Evolutionary conservation across 352 stramenopile species (phyloP).

Genomic region (Phytophthora boehmeriae): DNA sequence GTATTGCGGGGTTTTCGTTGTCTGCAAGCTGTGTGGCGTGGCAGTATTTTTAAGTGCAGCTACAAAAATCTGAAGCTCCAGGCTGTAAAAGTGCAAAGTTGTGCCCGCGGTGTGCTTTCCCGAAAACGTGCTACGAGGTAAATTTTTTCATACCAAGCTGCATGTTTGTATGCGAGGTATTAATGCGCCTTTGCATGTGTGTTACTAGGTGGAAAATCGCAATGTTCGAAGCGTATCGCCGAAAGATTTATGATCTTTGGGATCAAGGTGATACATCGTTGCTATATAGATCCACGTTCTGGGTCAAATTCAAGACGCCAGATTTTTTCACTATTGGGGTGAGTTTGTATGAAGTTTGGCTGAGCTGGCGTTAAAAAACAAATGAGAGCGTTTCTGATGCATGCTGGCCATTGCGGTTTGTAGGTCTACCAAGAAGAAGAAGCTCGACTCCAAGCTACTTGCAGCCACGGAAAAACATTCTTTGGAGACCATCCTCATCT

Average conservation of each 20-base stretch:
- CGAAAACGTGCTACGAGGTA: slow-evolving; percentile 64
- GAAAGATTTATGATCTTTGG: slow-evolving; percentile 78
- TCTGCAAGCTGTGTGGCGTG: slow-evolving; percentile 71
- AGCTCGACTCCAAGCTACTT: slow-evolving; percentile 27
- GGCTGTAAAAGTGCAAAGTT: slow-evolving; percentile 70
- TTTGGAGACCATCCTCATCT: background rate
- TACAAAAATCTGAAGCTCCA: slow-evolving; percentile 69
- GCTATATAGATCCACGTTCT: slow-evolving; percentile 83
- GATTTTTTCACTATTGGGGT: slow-evolving; percentile 85
- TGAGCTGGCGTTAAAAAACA: too few relatives aligned
- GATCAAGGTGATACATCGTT: slow-evolving; percentile 65
- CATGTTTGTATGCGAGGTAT: background rate
- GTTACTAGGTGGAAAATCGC: slow-evolving; percentile 59
- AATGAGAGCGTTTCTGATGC: background rate
- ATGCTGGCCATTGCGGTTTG: background rate
- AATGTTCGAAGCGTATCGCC: slow-evolving; percentile 57
- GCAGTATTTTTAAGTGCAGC: slow-evolving; percentile 63
- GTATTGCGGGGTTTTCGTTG: slow-evolving; percentile 53
- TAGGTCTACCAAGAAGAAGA: slow-evolving; percentile 78
- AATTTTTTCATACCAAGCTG: background rate
- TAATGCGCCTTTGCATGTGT: background rate
- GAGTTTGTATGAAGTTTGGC: slow-evolving; percentile 12
- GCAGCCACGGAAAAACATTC: slow-evolving; percentile 8
- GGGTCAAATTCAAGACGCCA: slow-evolving; percentile 71
- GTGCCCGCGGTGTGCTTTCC: slow-evolving; percentile 62